Evolutionary conservation across 2,329 filamentous ascomycete species (phyloP).

Genomic region (Diplodia sapinea): DNA sequence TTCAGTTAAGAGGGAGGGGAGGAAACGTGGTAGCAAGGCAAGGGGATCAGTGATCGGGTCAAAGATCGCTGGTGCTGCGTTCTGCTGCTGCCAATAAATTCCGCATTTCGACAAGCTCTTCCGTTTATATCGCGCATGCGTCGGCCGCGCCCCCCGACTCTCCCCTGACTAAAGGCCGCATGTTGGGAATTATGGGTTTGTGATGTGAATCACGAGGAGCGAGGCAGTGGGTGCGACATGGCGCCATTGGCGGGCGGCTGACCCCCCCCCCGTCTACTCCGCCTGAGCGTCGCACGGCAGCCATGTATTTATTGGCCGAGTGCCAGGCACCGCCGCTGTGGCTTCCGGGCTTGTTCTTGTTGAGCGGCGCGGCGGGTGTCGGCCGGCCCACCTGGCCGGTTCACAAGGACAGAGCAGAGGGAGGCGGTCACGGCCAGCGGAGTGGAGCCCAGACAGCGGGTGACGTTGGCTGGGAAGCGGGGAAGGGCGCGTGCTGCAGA

Average conservation of each 20-base stretch:
- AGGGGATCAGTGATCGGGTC: background rate
- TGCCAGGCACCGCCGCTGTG: conserved; percentile 18
- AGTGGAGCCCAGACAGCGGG: background rate
- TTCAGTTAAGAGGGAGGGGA: background rate
- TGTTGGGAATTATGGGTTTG: background rate
- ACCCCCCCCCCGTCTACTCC: background rate
- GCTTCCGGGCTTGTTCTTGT: background rate
- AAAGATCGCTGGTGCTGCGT: conserved; percentile 1
- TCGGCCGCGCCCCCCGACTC: too few relatives aligned
- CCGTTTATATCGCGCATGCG: conserved; percentile 7
- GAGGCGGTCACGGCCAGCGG: background rate
- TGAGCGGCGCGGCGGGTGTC: background rate
- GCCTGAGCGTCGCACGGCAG: conserved; percentile 14
- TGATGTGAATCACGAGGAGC: conserved; percentile 15
- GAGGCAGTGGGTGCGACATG: background rate
- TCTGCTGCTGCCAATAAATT: background rate
- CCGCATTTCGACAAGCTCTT: conserved; percentile 7
- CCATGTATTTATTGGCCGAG: conserved; percentile 10
- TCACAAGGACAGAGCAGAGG: conserved; percentile 1
- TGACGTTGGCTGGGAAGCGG: conserved; percentile 5
- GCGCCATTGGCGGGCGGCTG: conserved; percentile 5
- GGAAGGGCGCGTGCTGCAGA: background rate
- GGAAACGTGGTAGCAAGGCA: background rate
- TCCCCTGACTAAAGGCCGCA: conserved; percentile 22
- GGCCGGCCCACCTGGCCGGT: background rate